phyloP scores from a whole-genome alignment of 306 rosid species.

The Begonia peltatifolia region DNA sequence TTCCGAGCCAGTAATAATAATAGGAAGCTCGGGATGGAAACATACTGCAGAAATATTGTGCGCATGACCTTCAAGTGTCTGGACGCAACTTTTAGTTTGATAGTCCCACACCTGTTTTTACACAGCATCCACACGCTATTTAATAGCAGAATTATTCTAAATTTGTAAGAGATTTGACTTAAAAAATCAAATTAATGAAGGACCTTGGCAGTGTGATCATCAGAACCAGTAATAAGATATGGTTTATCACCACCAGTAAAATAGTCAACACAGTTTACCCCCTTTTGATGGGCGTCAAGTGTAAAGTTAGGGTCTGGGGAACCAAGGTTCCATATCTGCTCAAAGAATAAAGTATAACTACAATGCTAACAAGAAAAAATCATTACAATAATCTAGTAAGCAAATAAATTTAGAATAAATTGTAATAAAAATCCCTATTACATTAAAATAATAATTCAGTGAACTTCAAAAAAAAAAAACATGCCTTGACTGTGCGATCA shows the following conservation, averaged over 20 bases:
- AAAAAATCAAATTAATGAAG: conserved; percentile 7
- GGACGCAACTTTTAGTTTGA: conserved; percentile 98
- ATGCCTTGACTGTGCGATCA: conserved; percentile 95
- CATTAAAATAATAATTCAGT: conserved; percentile 1
- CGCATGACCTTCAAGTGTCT: conserved; percentile 97
- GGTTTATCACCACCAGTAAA: conserved; percentile 99
- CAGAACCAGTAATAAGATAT: conserved; percentile 85
- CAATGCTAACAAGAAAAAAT: conserved; percentile 4
- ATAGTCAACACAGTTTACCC: conserved; percentile 94
- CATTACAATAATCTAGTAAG: neutral
- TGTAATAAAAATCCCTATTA: neutral
- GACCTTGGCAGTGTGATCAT: conserved; percentile 96
- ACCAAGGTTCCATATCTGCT: conserved; percentile 93
- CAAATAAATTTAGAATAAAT: neutral
- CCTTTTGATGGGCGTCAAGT: conserved; percentile 85
- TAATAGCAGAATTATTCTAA: neutral
- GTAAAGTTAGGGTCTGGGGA: conserved; percentile 98
- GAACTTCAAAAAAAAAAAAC: conserved; percentile 3
- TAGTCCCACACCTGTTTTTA: conserved; percentile 94
- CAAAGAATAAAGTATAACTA: neutral
- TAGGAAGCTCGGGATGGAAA: conserved; percentile 94
- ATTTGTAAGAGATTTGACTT: neutral
- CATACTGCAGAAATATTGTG: conserved; percentile 96
- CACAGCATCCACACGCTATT: conserved; percentile 3
- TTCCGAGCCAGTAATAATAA: conserved; percentile 94